Conservation (phyloP, 768 basidiomycete species). For the Panaeolus cyanescens region DNA sequence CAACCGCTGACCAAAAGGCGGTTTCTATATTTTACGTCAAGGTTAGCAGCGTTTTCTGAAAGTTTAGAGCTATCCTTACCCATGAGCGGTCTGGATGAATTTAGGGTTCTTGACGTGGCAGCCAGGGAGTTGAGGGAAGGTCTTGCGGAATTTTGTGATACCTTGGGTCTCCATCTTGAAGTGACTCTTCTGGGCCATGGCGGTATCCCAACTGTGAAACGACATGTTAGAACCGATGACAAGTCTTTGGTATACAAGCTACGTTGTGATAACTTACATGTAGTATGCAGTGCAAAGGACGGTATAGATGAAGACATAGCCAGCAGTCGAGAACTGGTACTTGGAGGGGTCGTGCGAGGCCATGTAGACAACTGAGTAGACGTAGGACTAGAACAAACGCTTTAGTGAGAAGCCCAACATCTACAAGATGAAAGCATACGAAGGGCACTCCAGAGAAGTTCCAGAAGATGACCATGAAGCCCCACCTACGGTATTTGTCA, state of each 20-base stretch:
- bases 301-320: slow-evolving; percentile 71
- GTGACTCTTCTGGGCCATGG: slow-evolving; percentile 95
- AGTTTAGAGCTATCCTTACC: slow-evolving; percentile 43
- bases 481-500: slow-evolving; percentile 54
- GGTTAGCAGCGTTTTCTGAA: background rate
- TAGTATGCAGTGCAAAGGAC: slow-evolving; percentile 85
- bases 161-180: slow-evolving; percentile 98
- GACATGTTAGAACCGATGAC: slow-evolving; percentile 6
- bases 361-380: slow-evolving; percentile 98
- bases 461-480: slow-evolving; percentile 99
- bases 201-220: slow-evolving; percentile 79
- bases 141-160: slow-evolving; percentile 78
- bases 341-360: slow-evolving; percentile 86
- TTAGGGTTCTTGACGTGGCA: slow-evolving; percentile 83
- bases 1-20: slow-evolving; percentile 90
- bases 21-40: slow-evolving; percentile 51
- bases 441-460: slow-evolving; percentile 93
- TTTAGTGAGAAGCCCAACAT: slow-evolving; percentile 6
- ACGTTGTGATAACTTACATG: slow-evolving; percentile 52
- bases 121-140: slow-evolving; percentile 93
- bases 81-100: slow-evolving; percentile 92
- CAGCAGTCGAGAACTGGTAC: slow-evolving; percentile 83
- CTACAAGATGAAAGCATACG: slow-evolving; percentile 44
- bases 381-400: slow-evolving; percentile 68
- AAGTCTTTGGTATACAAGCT: slow-evolving; percentile 3